Evolutionary conservation across 2,329 filamentous ascomycete species (phyloP).

Genomic region (Penicillium palitans): DNA sequence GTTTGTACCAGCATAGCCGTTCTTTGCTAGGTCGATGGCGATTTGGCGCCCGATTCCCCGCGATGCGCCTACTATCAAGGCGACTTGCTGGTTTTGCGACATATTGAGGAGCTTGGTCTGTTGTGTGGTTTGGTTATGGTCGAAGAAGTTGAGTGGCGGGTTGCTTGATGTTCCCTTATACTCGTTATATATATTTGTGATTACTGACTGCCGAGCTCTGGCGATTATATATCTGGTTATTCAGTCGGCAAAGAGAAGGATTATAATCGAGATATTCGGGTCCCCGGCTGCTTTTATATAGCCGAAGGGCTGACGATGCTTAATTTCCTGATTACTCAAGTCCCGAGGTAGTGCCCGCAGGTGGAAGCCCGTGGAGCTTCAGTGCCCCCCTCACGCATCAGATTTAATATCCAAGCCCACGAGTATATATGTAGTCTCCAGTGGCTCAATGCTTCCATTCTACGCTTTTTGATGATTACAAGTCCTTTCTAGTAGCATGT

Average conservation of each 20-base stretch:
- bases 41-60: conserved; percentile 79
- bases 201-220: background rate
- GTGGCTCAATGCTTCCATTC: background rate
- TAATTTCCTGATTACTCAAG: conserved; percentile 28
- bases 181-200: background rate
- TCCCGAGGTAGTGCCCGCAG: conserved; percentile 15
- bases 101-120: background rate
- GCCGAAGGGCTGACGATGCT: background rate
- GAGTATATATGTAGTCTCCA: background rate
- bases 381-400: no score
- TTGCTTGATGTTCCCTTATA: background rate
- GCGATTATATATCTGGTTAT: background rate
- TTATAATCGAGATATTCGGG: background rate
- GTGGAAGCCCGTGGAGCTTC: no score
- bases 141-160: background rate
- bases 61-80: conserved; percentile 72
- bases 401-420: no score
- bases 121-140: background rate
- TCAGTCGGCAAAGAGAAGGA: background rate
- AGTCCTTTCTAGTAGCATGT: no score
- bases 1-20: conserved; percentile 67
- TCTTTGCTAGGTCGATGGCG: conserved; percentile 71
- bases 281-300: background rate
- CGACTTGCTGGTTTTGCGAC: conserved; percentile 49
- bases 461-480: background rate